A percentile compares a stretch with the other conserved stretches of the same genome.
Evolutionary conservation across 1,139 yeast species (phyloP).

Genomic region (Lodderomyces orthopsilosis): DNA sequence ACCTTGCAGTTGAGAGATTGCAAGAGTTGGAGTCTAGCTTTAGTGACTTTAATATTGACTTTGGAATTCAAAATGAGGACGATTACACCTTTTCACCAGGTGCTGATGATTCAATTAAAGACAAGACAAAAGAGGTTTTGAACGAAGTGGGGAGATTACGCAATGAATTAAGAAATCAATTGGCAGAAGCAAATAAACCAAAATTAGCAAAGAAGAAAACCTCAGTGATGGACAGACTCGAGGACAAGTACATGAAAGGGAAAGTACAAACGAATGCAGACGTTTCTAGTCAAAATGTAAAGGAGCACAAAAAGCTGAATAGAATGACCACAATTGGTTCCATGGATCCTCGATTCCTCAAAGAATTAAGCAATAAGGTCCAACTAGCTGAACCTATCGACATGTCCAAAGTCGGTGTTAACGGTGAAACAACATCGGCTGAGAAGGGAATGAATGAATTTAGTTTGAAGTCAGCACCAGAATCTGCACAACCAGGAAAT

Average conservation of each 20-base stretch:
- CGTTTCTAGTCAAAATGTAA: slow-evolving; percentile 9
- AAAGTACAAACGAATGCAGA: slow-evolving; percentile 21
- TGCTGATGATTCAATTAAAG: slow-evolving; percentile 37
- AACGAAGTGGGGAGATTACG: slow-evolving; percentile 47
- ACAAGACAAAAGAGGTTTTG: slow-evolving; percentile 41
- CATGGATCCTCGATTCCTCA: slow-evolving; percentile 54
- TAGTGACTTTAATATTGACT: slow-evolving; percentile 59
- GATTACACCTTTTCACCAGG: slow-evolving; percentile 13
- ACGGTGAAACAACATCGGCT: not conserved
- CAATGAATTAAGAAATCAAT: slow-evolving; percentile 38
- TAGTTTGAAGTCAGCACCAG: too few relatives aligned
- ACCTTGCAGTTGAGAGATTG: slow-evolving; percentile 65
- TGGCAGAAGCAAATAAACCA: slow-evolving; percentile 21
- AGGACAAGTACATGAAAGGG: slow-evolving; percentile 53
- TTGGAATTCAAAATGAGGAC: slow-evolving; percentile 24
- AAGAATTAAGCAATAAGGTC: slow-evolving; percentile 57
- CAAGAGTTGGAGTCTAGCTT: slow-evolving; percentile 60
- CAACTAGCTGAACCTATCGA: slow-evolving; percentile 34
- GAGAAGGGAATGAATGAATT: too few relatives aligned
- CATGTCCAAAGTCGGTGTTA: slow-evolving; percentile 7
- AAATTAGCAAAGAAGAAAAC: slow-evolving; percentile 11
- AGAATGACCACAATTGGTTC: slow-evolving; percentile 37
- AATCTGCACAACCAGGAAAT: not conserved
- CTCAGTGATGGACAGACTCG: slow-evolving; percentile 31
- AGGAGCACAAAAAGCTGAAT: slow-evolving; percentile 24